A percentile compares a stretch with the other conserved stretches of the same genome.
Evolutionary conservation across 805 yeast species (phyloP).

Genomic region (Monosporozyma servazzii): DNA sequence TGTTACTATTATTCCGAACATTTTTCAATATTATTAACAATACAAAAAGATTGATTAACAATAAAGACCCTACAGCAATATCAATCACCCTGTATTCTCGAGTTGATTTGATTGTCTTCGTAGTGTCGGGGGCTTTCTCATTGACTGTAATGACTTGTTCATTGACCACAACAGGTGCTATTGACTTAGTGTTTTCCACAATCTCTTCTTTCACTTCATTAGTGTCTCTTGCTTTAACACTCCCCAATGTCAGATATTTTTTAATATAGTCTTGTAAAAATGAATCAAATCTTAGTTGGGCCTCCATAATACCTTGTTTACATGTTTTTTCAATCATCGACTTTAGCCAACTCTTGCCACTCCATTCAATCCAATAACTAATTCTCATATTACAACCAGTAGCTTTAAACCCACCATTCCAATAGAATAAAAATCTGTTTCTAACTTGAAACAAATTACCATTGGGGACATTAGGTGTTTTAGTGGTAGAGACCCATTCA

Average conservation of each 20-base stretch:
- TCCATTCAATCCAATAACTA: slow-evolving; percentile 73
- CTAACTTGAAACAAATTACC: slow-evolving; percentile 69
- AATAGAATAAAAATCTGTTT: slow-evolving; percentile 59
- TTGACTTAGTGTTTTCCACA: too few species aligned
- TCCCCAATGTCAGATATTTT: slow-evolving; percentile 4
- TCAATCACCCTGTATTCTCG: not conserved
- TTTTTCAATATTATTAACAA: not conserved
- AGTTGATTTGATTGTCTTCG: not conserved
- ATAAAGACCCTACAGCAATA: not conserved
- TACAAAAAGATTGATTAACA: not conserved
- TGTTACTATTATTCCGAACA: not conserved
- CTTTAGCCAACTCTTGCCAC: slow-evolving; percentile 83
- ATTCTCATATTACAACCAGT: slow-evolving; percentile 43
- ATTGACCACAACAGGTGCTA: not conserved
- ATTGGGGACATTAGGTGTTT: slow-evolving; percentile 89
- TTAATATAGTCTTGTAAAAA: slow-evolving; percentile 17
- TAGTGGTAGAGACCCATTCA: slow-evolving; percentile 50
- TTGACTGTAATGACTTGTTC: not conserved
- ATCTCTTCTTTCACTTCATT: not conserved
- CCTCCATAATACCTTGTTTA: slow-evolving; percentile 60
- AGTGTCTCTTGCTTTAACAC: not conserved
- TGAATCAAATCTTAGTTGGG: slow-evolving; percentile 38
- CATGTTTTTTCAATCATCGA: slow-evolving; percentile 78
- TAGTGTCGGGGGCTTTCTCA: not conserved
- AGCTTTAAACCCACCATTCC: slow-evolving; percentile 48